Evolutionary conservation across 345 rosid genomes (phyloP).

Genomic region (Heritiera littoralis): DNA sequence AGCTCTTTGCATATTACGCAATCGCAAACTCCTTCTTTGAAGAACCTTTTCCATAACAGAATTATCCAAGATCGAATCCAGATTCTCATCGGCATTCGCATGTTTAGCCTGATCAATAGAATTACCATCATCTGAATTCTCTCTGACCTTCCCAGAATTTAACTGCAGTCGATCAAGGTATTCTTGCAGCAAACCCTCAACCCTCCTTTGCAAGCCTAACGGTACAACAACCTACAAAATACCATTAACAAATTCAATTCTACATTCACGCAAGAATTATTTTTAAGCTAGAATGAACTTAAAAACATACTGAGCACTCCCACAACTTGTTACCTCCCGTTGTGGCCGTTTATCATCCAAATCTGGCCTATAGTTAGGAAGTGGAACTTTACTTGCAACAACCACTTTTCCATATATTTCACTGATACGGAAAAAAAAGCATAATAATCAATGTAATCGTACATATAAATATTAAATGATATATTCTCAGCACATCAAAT

Average conservation of each 20-base stretch:
- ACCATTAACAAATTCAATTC: slow-evolving; percentile 20
- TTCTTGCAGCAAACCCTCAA: slow-evolving; percentile 91
- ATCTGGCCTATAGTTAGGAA: slow-evolving; percentile 95
- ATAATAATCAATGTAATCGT: not conserved
- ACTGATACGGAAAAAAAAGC: slow-evolving; percentile 35
- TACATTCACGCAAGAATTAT: not conserved
- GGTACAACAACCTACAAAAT: slow-evolving; percentile 76
- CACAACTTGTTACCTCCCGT: slow-evolving; percentile 68
- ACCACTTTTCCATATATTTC: slow-evolving; percentile 92
- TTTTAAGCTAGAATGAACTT: not conserved
- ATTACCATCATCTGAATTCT: slow-evolving; percentile 36
- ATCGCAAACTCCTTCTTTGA: slow-evolving; percentile 85
- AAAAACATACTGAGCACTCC: slow-evolving; percentile 20
- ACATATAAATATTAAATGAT: too few species aligned
- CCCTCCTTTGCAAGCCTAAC: slow-evolving; percentile 87
- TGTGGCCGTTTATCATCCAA: slow-evolving; percentile 99
- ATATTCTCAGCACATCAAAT: too few species aligned
- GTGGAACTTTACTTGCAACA: slow-evolving; percentile 95
- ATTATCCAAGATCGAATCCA: slow-evolving; percentile 63
- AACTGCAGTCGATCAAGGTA: slow-evolving; percentile 80
- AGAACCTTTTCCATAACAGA: slow-evolving; percentile 98
- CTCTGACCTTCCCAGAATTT: slow-evolving; percentile 44
- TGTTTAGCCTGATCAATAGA: slow-evolving; percentile 48
- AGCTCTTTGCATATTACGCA: slow-evolving; percentile 90
- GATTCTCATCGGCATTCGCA: slow-evolving; percentile 42